Conservation (phyloP, 768 basidiomycete genomes). For the Mycena venus region DNA sequence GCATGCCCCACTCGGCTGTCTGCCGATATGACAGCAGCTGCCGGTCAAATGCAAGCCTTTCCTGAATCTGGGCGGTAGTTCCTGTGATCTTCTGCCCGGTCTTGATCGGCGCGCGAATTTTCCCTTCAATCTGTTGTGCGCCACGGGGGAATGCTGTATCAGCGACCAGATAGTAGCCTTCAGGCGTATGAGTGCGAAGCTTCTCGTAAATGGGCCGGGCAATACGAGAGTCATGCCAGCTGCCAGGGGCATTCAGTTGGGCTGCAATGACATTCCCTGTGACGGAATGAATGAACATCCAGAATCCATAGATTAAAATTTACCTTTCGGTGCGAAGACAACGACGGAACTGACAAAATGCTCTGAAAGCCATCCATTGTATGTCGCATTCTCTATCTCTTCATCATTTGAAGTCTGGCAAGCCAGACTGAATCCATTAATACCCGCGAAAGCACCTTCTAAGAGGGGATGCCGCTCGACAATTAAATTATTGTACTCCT, state of each 20-base stretch:
- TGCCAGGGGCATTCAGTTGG: slow-evolving; percentile 56
- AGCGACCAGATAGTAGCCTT: slow-evolving; percentile 56
- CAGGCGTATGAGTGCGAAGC: slow-evolving; percentile 47
- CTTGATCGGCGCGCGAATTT: background rate
- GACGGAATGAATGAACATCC: background rate
- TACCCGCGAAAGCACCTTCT: slow-evolving; percentile 54
- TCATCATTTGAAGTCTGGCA: slow-evolving; percentile 51
- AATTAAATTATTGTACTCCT: slow-evolving; percentile 29
- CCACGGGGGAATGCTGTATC: slow-evolving; percentile 63
- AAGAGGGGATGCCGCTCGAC: slow-evolving; percentile 41
- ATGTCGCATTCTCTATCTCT: too few relatives aligned
- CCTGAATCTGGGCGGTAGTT: background rate
- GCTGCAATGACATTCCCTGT: slow-evolving; percentile 53
- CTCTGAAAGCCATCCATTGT: too few relatives aligned
- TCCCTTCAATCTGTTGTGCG: slow-evolving; percentile 42
- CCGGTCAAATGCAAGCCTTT: background rate
- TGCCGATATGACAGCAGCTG: slow-evolving; percentile 20
- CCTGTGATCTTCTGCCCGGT: background rate
- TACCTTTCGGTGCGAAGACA: slow-evolving; percentile 51
- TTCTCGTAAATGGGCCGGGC: slow-evolving; percentile 54
- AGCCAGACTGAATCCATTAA: slow-evolving; percentile 57
- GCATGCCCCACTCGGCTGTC: background rate
- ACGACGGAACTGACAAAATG: slow-evolving; percentile 57
- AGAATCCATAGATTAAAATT: background rate
- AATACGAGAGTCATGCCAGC: slow-evolving; percentile 63